These are phyloP conservation scores for Septoria linicola DNA, from an alignment of 2,329 filamentous ascomycete species.

Conservation along the genomic window DNA sequence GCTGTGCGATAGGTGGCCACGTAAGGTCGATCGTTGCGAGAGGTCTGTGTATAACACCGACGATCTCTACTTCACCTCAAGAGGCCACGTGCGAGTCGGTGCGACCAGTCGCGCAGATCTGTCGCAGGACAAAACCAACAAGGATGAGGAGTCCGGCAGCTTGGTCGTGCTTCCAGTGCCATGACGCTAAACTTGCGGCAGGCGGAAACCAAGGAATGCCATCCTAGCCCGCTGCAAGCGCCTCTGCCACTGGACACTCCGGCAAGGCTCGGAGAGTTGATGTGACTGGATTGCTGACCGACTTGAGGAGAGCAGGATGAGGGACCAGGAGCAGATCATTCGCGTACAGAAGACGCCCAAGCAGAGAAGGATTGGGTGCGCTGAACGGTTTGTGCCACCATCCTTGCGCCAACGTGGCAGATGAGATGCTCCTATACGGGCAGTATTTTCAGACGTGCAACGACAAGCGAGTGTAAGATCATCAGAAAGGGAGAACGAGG, in stretches of 20 bases:
- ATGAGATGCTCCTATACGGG: conserved; percentile 4
- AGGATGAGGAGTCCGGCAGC: background rate
- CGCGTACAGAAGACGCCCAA: background rate
- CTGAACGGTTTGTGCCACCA: background rate
- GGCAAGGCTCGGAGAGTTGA: conserved; percentile 9
- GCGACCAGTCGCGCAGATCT: background rate
- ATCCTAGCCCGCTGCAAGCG: conserved; percentile 9
- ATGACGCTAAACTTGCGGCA: background rate
- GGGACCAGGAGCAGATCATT: conserved; percentile 3
- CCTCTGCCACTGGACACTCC: conserved; percentile 11
- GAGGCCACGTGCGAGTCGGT: background rate
- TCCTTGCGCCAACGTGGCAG: conserved; percentile 16
- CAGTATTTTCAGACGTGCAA: conserved; percentile 11
- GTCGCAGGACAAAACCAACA: background rate
- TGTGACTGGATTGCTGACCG: conserved; percentile 4
- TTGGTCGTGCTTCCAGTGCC: background rate
- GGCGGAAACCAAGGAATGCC: conserved; percentile 14
- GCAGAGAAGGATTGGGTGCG: background rate
- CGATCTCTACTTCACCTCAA: background rate
- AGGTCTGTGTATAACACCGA: conserved; percentile 1
- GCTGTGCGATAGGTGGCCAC: conserved; percentile 1
- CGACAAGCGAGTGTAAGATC: conserved; percentile 6
- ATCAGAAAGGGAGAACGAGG: background rate
- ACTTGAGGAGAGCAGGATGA: background rate
- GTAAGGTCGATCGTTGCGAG: background rate